Evolutionary conservation across 106 monocot genomes (phyloP).

Genomic region (Dioscorea alata): DNA sequence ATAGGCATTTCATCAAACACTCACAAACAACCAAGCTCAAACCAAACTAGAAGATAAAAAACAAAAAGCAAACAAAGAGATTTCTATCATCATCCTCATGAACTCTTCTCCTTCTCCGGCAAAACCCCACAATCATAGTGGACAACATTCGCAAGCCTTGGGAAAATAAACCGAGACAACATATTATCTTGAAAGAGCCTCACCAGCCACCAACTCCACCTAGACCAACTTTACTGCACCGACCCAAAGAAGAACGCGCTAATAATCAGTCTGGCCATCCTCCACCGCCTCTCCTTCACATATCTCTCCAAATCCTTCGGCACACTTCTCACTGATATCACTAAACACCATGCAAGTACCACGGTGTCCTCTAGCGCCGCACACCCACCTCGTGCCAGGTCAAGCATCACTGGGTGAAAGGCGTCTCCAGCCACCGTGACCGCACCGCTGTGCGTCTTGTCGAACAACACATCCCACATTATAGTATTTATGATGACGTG

Average conservation of each 20-base stretch:
- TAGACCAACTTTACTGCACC: constrained; percentile 34
- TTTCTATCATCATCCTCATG: no score
- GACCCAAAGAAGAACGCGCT: constrained; percentile 28
- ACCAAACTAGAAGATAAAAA: no score
- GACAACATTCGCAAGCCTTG: constrained; percentile 4
- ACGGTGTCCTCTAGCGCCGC: constrained; percentile 44
- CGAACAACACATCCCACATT: constrained; percentile 23
- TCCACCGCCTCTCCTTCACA: constrained; percentile 30
- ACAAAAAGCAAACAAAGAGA: no score
- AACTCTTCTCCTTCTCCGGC: no score
- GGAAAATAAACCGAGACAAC: constrained; percentile 33
- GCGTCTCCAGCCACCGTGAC: constrained; percentile 49
- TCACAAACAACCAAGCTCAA: no score
- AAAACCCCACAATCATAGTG: constrained; percentile 38
- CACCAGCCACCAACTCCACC: constrained; percentile 13
- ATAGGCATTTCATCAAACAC: no score
- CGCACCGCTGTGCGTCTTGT: constrained; percentile 8
- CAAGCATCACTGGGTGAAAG: constrained; percentile 45
- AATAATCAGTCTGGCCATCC: constrained; percentile 20
- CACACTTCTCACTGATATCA: not conserved
- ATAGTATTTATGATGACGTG: no score
- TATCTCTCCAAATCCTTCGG: constrained; percentile 11
- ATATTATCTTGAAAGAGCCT: constrained; percentile 28
- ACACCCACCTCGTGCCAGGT: constrained; percentile 41
- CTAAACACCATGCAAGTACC: constrained; percentile 28